Evolutionary conservation across 176 grass and related monocot species (phyloP).

Genomic region (Zizania latifolia): DNA sequence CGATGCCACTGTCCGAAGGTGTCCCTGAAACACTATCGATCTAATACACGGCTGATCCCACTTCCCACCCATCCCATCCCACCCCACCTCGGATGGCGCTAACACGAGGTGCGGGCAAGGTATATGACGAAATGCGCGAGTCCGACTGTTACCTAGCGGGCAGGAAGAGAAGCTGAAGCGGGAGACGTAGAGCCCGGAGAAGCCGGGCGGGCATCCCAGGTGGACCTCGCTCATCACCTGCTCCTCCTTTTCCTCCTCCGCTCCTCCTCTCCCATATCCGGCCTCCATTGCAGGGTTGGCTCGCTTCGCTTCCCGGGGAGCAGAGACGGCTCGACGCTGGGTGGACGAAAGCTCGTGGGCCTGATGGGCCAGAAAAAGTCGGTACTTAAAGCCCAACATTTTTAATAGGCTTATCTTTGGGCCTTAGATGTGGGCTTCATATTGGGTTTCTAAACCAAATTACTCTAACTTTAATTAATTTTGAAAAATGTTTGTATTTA

Average conservation of each 20-base stretch:
- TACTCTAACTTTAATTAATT: too few species aligned
- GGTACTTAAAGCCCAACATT: not conserved
- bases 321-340: not conserved
- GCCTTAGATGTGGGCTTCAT: not conserved
- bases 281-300: slow-evolving; percentile 15
- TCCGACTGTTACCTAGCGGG: not conserved
- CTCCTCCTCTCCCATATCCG: not conserved
- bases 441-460: too few species aligned
- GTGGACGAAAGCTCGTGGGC: not conserved
- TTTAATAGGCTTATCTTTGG: not conserved
- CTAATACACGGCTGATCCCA: not conserved
- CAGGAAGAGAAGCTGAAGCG: slow-evolving; percentile 62
- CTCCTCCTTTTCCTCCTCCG: slow-evolving; percentile 29
- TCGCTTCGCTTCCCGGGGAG: not conserved
- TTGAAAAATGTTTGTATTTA: too few species aligned
- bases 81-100: not conserved
- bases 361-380: not conserved
- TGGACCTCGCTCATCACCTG: slow-evolving; percentile 96
- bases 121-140: slow-evolving; percentile 43
- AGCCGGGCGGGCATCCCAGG: slow-evolving; percentile 61
- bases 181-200: slow-evolving; percentile 47
- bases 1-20: not conserved
- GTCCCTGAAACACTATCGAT: not conserved
- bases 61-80: too few species aligned
- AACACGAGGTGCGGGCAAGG: not conserved